These are phyloP conservation scores for Psilocybe sp. DNA, from an alignment of 768 basidiomycete species.

Conservation along the genomic window DNA sequence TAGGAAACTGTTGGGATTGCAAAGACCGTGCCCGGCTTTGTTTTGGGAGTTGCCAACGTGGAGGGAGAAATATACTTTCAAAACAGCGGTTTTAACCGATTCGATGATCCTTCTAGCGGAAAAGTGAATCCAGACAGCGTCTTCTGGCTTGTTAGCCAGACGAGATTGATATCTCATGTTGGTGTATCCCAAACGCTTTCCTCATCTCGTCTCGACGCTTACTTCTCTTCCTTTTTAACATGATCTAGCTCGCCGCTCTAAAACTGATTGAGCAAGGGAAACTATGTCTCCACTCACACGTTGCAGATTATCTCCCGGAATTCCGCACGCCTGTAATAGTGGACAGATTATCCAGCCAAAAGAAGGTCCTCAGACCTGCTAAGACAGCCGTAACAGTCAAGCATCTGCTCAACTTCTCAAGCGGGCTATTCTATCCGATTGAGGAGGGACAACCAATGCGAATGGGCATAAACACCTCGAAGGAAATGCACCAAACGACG, in stretches of 20 bases:
- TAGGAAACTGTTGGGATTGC: slow-evolving; percentile 8
- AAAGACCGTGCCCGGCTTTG: slow-evolving; percentile 15
- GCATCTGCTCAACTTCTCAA: slow-evolving; percentile 28
- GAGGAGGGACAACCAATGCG: not conserved
- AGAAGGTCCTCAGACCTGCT: slow-evolving; percentile 18
- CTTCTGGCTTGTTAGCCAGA: slow-evolving; percentile 35
- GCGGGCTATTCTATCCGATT: slow-evolving; percentile 24
- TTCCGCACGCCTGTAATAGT: slow-evolving; percentile 20
- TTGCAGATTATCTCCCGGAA: slow-evolving; percentile 20
- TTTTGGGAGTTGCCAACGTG: slow-evolving; percentile 15
- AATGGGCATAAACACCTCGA: not conserved
- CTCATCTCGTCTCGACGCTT: too few relatives aligned
- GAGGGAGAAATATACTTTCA: slow-evolving; percentile 26
- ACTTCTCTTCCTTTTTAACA: too few relatives aligned
- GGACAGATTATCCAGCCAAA: slow-evolving; percentile 6
- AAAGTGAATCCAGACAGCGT: slow-evolving; percentile 23
- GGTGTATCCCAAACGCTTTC: not conserved
- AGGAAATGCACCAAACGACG: not conserved
- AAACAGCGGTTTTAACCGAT: slow-evolving; percentile 18
- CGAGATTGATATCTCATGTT: slow-evolving; percentile 30
- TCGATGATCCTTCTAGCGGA: slow-evolving; percentile 23
- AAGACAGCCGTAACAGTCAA: slow-evolving; percentile 16
- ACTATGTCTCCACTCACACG: slow-evolving; percentile 15
- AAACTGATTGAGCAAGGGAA: slow-evolving; percentile 24
- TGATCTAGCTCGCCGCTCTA: slow-evolving; percentile 21